Percentiles rank a stretch among this genome's conserved stretches.
These are phyloP conservation scores for Poa pratensis DNA, from an alignment of 176 grass and related monocot species.

Conservation along the genomic window DNA sequence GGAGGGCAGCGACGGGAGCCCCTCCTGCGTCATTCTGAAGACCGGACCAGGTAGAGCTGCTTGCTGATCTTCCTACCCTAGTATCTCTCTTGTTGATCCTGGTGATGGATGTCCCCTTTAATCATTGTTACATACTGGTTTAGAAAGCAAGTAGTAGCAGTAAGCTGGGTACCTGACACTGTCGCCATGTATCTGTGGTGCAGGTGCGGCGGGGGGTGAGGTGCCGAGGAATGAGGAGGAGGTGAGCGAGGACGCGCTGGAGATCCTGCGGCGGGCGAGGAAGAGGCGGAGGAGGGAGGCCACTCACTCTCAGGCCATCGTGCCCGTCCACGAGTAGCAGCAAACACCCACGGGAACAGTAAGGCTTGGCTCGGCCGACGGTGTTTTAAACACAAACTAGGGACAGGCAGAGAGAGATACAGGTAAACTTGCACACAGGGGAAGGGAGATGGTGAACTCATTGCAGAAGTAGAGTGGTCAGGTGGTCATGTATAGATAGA, in stretches of 20 bases:
- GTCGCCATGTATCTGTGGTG: neutral
- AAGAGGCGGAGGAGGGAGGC: constrained; percentile 69
- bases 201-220: constrained; percentile 38
- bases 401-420: neutral
- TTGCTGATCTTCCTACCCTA: no score
- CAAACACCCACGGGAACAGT: neutral
- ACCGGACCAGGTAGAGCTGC: constrained; percentile 44
- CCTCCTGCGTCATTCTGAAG: constrained; percentile 53
- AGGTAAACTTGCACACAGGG: neutral
- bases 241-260: constrained; percentile 47
- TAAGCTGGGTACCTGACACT: neutral
- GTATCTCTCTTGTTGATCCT: no score
- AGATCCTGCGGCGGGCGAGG: constrained; percentile 69
- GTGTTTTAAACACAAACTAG: neutral
- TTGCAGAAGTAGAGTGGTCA: neutral
- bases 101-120: no score
- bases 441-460: neutral
- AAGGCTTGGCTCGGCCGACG: no score
- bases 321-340: neutral
- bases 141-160: neutral
- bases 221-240: constrained; percentile 43
- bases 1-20: constrained; percentile 23
- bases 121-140: neutral
- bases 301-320: neutral
- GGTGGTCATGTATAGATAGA: neutral